Conservation (phyloP, 2,329 filamentous ascomycete genomes). For the Fusarium sp. region DNA sequence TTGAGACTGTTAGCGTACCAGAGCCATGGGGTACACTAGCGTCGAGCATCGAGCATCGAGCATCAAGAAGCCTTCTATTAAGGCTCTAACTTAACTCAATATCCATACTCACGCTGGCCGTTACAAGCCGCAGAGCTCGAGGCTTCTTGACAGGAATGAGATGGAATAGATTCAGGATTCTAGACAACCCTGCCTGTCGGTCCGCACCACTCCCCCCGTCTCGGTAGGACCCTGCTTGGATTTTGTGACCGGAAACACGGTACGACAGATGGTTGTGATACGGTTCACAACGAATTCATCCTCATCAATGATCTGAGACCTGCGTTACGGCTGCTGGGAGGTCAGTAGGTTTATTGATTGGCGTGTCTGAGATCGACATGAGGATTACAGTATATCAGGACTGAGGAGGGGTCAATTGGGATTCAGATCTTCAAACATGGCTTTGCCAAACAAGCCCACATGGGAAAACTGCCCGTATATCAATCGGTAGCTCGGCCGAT, state of each 20-base stretch:
- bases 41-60: constrained; percentile 30
- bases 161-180: constrained; percentile 33
- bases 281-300: constrained; percentile 36
- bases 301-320: constrained; percentile 36
- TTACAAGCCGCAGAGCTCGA: constrained; percentile 28
- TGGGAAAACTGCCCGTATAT: not conserved
- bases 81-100: constrained; percentile 2
- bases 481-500: constrained; percentile 1
- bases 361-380: constrained; percentile 38
- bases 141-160: constrained; percentile 33
- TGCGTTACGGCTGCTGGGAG: constrained; percentile 11
- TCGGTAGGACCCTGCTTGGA: constrained; percentile 18
- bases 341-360: constrained; percentile 18
- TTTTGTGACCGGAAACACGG: constrained; percentile 37
- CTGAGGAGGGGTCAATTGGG: constrained; percentile 37
- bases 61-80: constrained; percentile 18
- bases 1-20: constrained; percentile 42
- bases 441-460: not conserved
- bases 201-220: constrained; percentile 25
- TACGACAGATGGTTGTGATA: constrained; percentile 34
- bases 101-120: constrained; percentile 27
- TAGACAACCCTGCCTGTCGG: constrained; percentile 17
- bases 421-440: constrained; percentile 23
- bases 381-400: constrained; percentile 5
- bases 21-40: constrained; percentile 39